These are phyloP conservation scores for Ceratobasidium sp. DNA, from an alignment of 1,284 basidiomycete genomes.

Conservation along the genomic window DNA sequence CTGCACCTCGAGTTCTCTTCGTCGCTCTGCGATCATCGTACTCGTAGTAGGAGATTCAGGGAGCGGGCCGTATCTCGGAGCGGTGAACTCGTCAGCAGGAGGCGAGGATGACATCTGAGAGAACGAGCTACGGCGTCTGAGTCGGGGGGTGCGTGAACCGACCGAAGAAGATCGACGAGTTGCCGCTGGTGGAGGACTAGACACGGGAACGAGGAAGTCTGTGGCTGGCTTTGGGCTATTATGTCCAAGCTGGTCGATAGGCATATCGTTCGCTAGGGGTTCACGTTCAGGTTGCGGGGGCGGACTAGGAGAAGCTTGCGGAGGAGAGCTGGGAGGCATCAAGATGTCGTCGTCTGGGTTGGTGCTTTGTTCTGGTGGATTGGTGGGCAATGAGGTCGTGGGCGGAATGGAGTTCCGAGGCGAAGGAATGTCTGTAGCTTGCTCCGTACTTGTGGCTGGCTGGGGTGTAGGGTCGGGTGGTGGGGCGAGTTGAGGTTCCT, in stretches of 20 bases:
- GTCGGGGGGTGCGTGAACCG: slow-evolving; percentile 13
- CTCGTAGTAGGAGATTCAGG: slow-evolving; percentile 32
- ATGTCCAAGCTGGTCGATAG: slow-evolving; percentile 22
- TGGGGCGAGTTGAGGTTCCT: not conserved
- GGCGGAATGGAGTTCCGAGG: not conserved
- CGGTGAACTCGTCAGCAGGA: slow-evolving; percentile 30
- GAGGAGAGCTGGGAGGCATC: slow-evolving; percentile 43
- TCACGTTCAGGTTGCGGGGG: not conserved
- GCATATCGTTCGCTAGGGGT: slow-evolving; percentile 6
- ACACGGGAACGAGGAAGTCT: slow-evolving; percentile 28
- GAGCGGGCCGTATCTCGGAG: slow-evolving; percentile 22
- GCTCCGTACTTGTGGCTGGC: not conserved
- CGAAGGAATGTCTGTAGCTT: not conserved
- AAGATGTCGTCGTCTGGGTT: not conserved
- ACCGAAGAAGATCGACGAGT: not conserved
- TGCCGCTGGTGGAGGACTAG: slow-evolving; percentile 29
- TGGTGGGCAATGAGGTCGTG: not conserved
- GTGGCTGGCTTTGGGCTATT: not conserved
- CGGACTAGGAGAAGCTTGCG: slow-evolving; percentile 15
- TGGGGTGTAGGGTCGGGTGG: not conserved
- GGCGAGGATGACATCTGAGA: slow-evolving; percentile 18
- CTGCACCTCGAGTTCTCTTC: slow-evolving; percentile 19
- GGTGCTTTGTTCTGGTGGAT: not conserved
- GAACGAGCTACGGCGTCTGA: slow-evolving; percentile 29
- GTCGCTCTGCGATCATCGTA: slow-evolving; percentile 34